These are phyloP conservation scores for Teunomyces pallodes DNA, from an alignment of 805 yeast species.

Conservation along the genomic window DNA sequence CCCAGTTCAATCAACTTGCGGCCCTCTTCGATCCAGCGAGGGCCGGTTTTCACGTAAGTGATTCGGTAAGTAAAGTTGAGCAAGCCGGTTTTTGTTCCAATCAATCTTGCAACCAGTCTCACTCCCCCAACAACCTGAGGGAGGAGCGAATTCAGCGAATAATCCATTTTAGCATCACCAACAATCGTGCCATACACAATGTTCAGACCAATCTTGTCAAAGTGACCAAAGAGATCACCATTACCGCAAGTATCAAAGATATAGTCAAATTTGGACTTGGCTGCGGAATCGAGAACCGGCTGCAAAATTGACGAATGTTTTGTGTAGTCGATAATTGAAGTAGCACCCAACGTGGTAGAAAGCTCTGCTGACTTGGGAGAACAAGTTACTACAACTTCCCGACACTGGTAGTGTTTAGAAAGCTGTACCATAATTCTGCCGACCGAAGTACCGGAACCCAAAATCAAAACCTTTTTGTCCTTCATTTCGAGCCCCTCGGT, in stretches of 20 bases:
- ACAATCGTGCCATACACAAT: conserved; percentile 52
- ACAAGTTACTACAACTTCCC: conserved; percentile 55
- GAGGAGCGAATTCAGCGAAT: conserved; percentile 10
- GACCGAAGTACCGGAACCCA: conserved; percentile 75
- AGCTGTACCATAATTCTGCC: conserved; percentile 58
- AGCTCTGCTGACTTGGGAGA: conserved; percentile 47
- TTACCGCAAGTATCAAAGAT: conserved; percentile 69
- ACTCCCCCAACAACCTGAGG: background rate
- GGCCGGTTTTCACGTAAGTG: conserved; percentile 13
- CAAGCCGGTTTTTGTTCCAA: conserved; percentile 14
- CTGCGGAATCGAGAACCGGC: conserved; percentile 33
- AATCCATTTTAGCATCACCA: conserved; percentile 53
- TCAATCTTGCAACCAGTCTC: conserved; percentile 3
- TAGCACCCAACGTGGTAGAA: conserved; percentile 56
- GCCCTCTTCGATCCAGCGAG: conserved; percentile 15
- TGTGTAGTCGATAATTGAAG: conserved; percentile 57
- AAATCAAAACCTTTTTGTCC: conserved; percentile 50
- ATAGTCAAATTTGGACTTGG: conserved; percentile 48
- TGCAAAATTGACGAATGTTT: conserved; percentile 33
- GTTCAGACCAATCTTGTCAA: conserved; percentile 21
- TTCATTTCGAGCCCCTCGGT: conserved; percentile 33
- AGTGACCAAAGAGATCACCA: conserved; percentile 43
- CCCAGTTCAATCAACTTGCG: conserved; percentile 45
- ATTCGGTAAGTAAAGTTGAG: conserved; percentile 27
- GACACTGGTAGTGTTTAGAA: conserved; percentile 47